A percentile compares a stretch with the other conserved stretches of the same genome.
These are phyloP conservation scores for Rubia occidens DNA, from an alignment of 305 asterid species.

Conservation along the genomic window DNA sequence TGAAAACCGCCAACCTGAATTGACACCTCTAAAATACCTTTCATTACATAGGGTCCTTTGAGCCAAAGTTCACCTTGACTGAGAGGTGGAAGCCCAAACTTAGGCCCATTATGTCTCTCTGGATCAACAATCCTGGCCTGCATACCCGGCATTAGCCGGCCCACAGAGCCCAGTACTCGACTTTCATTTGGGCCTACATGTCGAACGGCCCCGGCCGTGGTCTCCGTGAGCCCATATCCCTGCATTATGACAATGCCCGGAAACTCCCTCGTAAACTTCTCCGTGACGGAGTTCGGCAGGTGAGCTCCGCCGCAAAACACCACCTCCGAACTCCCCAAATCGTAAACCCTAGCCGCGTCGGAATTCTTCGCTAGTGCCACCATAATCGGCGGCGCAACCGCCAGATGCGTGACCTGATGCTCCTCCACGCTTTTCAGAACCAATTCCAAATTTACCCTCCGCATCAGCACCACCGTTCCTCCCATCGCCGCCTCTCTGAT, in stretches of 20 bases:
- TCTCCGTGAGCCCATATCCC: constrained; percentile 67
- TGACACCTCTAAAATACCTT: constrained; percentile 25
- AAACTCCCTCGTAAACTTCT: constrained; percentile 29
- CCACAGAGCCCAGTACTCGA: constrained; percentile 34
- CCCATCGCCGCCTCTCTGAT: constrained; percentile 38
- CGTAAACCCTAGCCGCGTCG: constrained; percentile 20
- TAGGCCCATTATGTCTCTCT: constrained; percentile 22
- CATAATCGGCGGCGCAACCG: constrained; percentile 46
- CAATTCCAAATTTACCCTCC: constrained; percentile 34
- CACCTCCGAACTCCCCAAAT: constrained; percentile 36
- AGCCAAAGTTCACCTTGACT: constrained; percentile 54
- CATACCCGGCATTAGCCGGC: constrained; percentile 25
- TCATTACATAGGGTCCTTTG: constrained; percentile 46
- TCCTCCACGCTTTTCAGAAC: constrained; percentile 43
- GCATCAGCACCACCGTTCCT: constrained; percentile 43
- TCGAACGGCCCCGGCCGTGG: constrained; percentile 32
- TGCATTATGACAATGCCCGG: constrained; percentile 30
- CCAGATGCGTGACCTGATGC: constrained; percentile 34
- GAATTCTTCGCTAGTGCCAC: constrained; percentile 40
- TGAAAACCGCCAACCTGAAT: neutral
- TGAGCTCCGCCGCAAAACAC: constrained; percentile 47
- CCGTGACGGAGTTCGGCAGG: constrained; percentile 29
- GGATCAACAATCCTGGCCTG: constrained; percentile 53
- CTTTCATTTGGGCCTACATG: constrained; percentile 27
- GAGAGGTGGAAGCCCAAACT: constrained; percentile 38